These are phyloP conservation scores for Acidiella bohemica DNA, from an alignment of 495 filamentous ascomycete species.

Conservation along the genomic window DNA sequence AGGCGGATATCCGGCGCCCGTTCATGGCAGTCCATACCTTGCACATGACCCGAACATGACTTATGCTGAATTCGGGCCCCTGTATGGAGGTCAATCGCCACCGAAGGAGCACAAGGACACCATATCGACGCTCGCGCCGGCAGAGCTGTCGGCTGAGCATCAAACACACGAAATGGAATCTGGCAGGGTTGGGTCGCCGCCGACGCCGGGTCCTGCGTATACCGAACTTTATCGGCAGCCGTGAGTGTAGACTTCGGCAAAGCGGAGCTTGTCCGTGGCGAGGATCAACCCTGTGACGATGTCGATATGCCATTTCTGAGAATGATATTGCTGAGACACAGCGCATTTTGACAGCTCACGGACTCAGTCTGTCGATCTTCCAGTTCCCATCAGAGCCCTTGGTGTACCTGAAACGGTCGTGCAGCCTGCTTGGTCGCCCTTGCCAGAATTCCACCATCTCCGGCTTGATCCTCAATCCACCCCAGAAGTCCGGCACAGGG, in stretches of 20 bases:
- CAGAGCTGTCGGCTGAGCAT: neutral
- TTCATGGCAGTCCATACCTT: neutral
- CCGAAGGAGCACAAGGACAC: neutral
- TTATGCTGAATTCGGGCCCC: neutral
- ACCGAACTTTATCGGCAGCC: neutral
- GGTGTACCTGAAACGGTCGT: constrained; percentile 85
- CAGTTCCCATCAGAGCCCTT: constrained; percentile 39
- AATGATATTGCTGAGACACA: neutral
- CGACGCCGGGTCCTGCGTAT: neutral
- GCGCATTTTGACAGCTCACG: constrained; percentile 32
- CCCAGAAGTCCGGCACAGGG: constrained; percentile 88
- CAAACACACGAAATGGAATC: neutral
- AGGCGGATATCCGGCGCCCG: neutral
- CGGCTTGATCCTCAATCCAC: constrained; percentile 68
- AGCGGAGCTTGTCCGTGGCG: too few relatives aligned
- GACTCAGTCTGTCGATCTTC: constrained; percentile 48
- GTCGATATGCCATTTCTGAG: neutral
- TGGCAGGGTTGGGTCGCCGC: neutral
- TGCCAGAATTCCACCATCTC: constrained; percentile 91
- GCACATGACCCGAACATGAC: neutral
- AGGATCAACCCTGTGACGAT: neutral
- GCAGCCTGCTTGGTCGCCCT: constrained; percentile 71
- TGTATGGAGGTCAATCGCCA: neutral
- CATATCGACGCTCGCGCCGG: neutral
- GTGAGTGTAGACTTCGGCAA: neutral